phyloP scores from a whole-genome alignment of 2,329 filamentous ascomycete genomes.

The Parascedosporium putredinis region DNA sequence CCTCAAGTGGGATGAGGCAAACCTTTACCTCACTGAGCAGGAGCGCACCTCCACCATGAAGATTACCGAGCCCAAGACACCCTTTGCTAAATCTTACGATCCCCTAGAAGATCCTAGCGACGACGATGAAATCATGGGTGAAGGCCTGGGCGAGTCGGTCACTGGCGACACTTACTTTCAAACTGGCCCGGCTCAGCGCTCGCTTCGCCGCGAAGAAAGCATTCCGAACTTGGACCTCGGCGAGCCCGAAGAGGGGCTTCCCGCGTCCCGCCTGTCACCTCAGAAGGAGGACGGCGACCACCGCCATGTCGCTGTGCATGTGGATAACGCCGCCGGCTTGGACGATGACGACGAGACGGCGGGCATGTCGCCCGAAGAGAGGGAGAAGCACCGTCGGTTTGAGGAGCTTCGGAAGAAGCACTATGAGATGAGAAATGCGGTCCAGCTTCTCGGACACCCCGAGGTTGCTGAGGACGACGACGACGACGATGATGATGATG shows the following conservation, averaged over 20 bases:
- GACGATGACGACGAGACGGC: conserved; percentile 45
- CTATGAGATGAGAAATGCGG: conserved; percentile 97
- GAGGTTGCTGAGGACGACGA: conserved; percentile 55
- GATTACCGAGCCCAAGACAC: conserved; percentile 97
- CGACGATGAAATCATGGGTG: conserved; percentile 58
- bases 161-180: conserved; percentile 9
- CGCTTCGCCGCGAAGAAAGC: conserved; percentile 44
- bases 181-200: neutral
- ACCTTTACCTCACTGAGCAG: conserved; percentile 93
- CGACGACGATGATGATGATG: conserved; percentile 48
- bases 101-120: conserved; percentile 79
- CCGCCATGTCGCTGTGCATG: conserved; percentile 54
- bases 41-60: conserved; percentile 96
- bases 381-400: conserved; percentile 85
- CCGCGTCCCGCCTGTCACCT: conserved; percentile 58
- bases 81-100: conserved; percentile 87
- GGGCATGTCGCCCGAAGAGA: conserved; percentile 58
- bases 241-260: conserved; percentile 71
- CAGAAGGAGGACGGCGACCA: conserved; percentile 74
- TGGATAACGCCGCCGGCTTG: conserved; percentile 49
- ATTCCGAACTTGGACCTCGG: conserved; percentile 89
- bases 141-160: conserved; percentile 15
- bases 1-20: conserved; percentile 97
- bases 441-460: conserved; percentile 70
- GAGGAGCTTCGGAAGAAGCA: conserved; percentile 89